Percentiles rank a stretch among this genome's conserved stretches.
Conservation (phyloP, 768 basidiomycete genomes). For the Rhizopogon salebrosus region DNA sequence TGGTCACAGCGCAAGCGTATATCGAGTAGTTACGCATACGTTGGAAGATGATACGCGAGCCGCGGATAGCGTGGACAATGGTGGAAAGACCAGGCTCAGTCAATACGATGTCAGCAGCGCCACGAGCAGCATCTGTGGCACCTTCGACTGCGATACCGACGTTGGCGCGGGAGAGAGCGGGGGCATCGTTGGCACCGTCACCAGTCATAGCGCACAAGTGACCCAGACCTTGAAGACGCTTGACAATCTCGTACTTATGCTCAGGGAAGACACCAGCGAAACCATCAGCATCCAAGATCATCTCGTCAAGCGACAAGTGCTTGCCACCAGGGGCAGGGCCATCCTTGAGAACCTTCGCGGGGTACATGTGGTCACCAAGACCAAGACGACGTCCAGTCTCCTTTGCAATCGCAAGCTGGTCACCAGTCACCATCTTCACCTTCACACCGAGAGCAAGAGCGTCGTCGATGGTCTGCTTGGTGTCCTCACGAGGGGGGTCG, state of each 20-base stretch:
- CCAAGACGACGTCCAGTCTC: slow-evolving; percentile 98
- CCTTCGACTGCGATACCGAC: slow-evolving; percentile 99
- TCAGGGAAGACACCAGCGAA: slow-evolving; percentile 99
- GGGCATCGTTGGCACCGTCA: slow-evolving; percentile 98
- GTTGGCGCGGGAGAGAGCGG: slow-evolving; percentile 95
- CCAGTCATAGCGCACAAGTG: slow-evolving; percentile 99
- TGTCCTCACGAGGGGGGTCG: slow-evolving; percentile 96
- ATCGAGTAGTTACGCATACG: slow-evolving; percentile 99
- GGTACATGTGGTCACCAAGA: slow-evolving; percentile 99
- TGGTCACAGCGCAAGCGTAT: slow-evolving; percentile 93
- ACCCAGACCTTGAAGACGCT: slow-evolving; percentile 93
- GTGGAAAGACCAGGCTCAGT: slow-evolving; percentile 99
- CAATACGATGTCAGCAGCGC: slow-evolving; percentile 96
- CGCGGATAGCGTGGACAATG: slow-evolving; percentile 97
- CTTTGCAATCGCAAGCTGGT: slow-evolving; percentile 99
- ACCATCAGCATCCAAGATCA: slow-evolving; percentile 99
- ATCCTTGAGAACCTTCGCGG: slow-evolving; percentile 97
- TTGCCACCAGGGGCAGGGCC: slow-evolving; percentile 86
- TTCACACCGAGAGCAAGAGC: slow-evolving; percentile 92
- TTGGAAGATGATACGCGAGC: slow-evolving; percentile 98
- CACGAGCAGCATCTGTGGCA: slow-evolving; percentile 97
- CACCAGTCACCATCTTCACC: slow-evolving; percentile 99
- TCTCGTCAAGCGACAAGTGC: slow-evolving; percentile 84
- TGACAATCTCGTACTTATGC: slow-evolving; percentile 99
- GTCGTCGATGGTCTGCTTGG: slow-evolving; percentile 98